phyloP scores from a whole-genome alignment of 345 rosid species.

The Euphorbia tirucalli region DNA sequence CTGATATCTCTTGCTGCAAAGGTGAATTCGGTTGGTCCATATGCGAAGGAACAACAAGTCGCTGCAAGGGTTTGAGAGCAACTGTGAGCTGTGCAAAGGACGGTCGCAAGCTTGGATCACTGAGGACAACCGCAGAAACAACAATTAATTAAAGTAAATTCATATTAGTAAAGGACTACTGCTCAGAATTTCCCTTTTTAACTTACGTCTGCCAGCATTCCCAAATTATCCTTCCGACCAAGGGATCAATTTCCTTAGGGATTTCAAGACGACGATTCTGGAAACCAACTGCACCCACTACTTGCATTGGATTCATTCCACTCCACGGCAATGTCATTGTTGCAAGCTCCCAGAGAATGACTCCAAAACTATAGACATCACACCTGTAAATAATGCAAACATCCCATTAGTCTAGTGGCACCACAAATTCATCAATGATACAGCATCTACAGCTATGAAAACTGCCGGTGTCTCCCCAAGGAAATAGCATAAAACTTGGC shows the following conservation, averaged over 20 bases:
- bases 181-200: not conserved
- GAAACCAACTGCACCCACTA: slow-evolving; percentile 99
- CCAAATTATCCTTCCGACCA: slow-evolving; percentile 77
- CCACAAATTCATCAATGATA: not conserved
- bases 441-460: not conserved
- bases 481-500: not conserved
- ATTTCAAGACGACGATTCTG: slow-evolving; percentile 95
- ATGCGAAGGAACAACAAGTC: slow-evolving; percentile 59
- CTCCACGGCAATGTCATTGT: slow-evolving; percentile 91
- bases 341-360: slow-evolving; percentile 98
- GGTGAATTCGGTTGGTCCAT: slow-evolving; percentile 50
- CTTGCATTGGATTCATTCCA: slow-evolving; percentile 99
- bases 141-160: slow-evolving; percentile 8
- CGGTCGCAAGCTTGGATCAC: slow-evolving; percentile 89
- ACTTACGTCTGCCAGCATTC: slow-evolving; percentile 99
- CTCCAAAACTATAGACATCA: slow-evolving; percentile 96
- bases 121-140: slow-evolving; percentile 25
- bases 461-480: not conserved
- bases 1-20: slow-evolving; percentile 48
- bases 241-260: slow-evolving; percentile 91
- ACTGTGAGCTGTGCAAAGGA: slow-evolving; percentile 74
- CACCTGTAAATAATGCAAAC: slow-evolving; percentile 53
- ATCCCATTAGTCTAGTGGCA: not conserved
- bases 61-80: slow-evolving; percentile 78
- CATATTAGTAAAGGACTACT: not conserved